Evolutionary conservation across 225 moss, liverwort and hornwort genomes (phyloP).

Genomic region (Physcomitrellopsis africana): DNA sequence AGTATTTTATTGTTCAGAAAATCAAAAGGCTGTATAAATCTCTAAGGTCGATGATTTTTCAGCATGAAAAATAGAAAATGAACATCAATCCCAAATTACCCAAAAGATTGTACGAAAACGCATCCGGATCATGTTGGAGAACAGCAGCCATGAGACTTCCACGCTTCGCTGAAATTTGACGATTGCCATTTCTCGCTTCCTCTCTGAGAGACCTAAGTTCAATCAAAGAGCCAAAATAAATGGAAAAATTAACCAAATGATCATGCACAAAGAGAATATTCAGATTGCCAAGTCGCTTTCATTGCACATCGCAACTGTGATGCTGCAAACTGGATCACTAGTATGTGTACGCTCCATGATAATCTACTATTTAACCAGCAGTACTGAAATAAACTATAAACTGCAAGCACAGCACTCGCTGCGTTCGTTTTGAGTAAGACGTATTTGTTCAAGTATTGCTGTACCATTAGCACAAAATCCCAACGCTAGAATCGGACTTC

Average conservation of each 20-base stretch:
- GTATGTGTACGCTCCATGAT: background rate
- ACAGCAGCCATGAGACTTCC: constrained; percentile 82
- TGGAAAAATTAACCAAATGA: background rate
- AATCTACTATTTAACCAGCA: background rate
- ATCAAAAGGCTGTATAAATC: background rate
- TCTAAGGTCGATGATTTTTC: background rate
- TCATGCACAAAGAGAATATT: background rate
- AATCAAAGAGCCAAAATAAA: constrained; percentile 15
- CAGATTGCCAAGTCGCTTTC: background rate
- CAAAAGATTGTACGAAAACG: constrained; percentile 67
- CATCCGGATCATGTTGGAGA: constrained; percentile 74
- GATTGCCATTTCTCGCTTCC: constrained; percentile 41
- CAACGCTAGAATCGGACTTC: background rate
- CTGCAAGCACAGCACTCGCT: constrained; percentile 15
- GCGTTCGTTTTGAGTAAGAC: background rate
- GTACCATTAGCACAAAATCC: background rate
- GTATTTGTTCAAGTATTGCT: background rate
- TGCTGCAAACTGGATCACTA: constrained; percentile 13
- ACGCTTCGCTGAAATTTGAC: constrained; percentile 45
- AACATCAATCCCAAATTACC: constrained; percentile 33
- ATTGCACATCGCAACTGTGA: background rate
- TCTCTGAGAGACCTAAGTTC: constrained; percentile 65
- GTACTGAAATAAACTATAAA: constrained; percentile 14
- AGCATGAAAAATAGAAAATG: background rate
- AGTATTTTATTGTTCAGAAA: background rate